Evolutionary conservation across 495 filamentous ascomycete species (phyloP).

Genomic region (Amphirosellinia nigrospora): DNA sequence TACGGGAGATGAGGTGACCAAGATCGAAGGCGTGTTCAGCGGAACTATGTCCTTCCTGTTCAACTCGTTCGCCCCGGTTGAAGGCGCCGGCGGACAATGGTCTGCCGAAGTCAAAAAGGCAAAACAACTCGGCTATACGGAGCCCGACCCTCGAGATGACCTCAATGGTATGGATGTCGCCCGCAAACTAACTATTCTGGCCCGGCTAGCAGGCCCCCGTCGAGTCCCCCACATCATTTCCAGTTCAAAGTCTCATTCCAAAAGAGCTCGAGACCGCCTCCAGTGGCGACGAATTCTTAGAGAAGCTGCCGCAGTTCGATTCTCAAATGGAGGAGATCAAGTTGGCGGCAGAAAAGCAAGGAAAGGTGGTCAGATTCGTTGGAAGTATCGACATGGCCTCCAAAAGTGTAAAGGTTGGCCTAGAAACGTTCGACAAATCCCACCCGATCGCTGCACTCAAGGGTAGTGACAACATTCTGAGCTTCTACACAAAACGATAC

Average conservation of each 20-base stretch:
- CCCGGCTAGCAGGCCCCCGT: slow-evolving; percentile 78
- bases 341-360: slow-evolving; percentile 74
- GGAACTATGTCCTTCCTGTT: slow-evolving; percentile 97
- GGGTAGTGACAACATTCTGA: slow-evolving; percentile 98
- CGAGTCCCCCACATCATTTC: slow-evolving; percentile 79
- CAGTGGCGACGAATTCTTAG: slow-evolving; percentile 82
- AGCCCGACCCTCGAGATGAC: slow-evolving; percentile 95
- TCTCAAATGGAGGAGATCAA: slow-evolving; percentile 82
- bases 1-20: slow-evolving; percentile 85
- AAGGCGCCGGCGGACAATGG: slow-evolving; percentile 75
- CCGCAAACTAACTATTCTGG: slow-evolving; percentile 93
- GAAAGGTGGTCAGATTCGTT: slow-evolving; percentile 92
- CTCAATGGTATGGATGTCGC: slow-evolving; percentile 96
- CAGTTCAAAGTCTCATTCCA: slow-evolving; percentile 90
- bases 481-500: slow-evolving; percentile 95
- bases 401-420: slow-evolving; percentile 81
- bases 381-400: slow-evolving; percentile 84
- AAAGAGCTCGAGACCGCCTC: slow-evolving; percentile 74
- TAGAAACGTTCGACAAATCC: slow-evolving; percentile 83
- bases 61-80: slow-evolving; percentile 85
- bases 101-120: slow-evolving; percentile 87
- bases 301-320: slow-evolving; percentile 77
- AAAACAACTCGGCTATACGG: slow-evolving; percentile 94
- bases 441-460: slow-evolving; percentile 91
- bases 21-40: slow-evolving; percentile 95